Conservation (phyloP, 305 asterid genomes). For the Fraxinus greggii region DNA sequence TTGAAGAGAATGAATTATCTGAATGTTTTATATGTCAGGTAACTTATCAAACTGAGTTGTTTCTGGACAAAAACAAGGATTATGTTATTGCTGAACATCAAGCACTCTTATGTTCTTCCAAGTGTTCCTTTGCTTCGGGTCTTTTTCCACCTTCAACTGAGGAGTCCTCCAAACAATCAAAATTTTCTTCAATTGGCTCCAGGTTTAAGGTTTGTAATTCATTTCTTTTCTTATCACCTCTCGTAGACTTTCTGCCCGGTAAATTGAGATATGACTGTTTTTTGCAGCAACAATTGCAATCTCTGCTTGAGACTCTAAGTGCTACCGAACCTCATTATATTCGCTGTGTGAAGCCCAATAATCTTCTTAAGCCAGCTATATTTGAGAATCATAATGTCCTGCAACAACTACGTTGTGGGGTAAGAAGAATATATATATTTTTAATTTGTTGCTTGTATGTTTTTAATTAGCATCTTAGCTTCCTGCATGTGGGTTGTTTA, state of each 20-base stretch:
- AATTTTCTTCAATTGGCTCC: conserved; percentile 93
- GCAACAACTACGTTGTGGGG: conserved; percentile 99
- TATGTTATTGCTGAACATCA: conserved; percentile 97
- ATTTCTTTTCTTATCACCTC: not conserved
- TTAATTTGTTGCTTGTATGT: conserved; percentile 14
- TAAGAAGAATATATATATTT: conserved; percentile 30
- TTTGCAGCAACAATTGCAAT: conserved; percentile 81
- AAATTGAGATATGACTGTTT: conserved; percentile 23
- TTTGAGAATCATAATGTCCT: conserved; percentile 97
- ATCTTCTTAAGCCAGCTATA: conserved; percentile 93
- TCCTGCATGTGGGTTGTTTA: conserved; percentile 12
- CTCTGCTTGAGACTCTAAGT: conserved; percentile 58
- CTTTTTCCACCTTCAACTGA: conserved; percentile 75
- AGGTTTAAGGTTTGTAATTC: conserved; percentile 72
- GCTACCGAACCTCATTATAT: conserved; percentile 68
- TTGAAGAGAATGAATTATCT: conserved; percentile 22
- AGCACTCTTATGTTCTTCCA: conserved; percentile 81
- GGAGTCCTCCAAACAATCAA: conserved; percentile 88
- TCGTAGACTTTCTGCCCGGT: conserved; percentile 16
- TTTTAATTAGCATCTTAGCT: conserved; percentile 12
- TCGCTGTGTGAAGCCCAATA: conserved; percentile 87
- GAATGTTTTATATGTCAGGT: conserved; percentile 50
- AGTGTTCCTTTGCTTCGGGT: conserved; percentile 75
- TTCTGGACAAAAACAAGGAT: conserved; percentile 97
- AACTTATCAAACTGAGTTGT: conserved; percentile 88